phyloP scores from a whole-genome alignment of 495 filamentous ascomycete species.

The Neurospora sp. region DNA sequence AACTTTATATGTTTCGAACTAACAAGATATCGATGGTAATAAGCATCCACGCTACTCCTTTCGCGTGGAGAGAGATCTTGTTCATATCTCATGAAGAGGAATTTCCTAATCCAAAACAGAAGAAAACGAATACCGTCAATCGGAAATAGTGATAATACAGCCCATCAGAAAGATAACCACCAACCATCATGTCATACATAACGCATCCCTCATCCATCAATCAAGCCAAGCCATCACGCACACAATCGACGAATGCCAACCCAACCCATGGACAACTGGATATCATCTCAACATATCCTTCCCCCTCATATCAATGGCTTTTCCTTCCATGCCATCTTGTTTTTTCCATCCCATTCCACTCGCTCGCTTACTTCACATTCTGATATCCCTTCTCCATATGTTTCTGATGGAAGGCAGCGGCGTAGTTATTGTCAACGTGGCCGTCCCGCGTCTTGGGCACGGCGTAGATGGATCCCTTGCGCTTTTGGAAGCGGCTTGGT shows the following conservation, averaged over 20 bases:
- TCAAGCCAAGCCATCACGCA: neutral
- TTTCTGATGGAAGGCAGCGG: constrained; percentile 32
- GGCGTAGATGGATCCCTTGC: constrained; percentile 53
- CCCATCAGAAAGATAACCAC: neutral
- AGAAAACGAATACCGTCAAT: neutral
- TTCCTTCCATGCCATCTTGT: neutral
- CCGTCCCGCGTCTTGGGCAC: constrained; percentile 48
- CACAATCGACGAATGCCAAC: neutral
- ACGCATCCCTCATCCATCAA: neutral
- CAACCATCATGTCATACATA: neutral
- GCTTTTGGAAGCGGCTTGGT: constrained; percentile 52
- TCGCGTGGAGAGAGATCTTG: neutral
- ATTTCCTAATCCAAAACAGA: neutral
- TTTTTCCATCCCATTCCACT: neutral
- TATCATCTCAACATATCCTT: neutral
- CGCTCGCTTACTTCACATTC: neutral
- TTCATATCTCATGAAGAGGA: neutral
- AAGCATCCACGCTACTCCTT: neutral
- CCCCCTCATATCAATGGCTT: no score
- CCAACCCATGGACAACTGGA: neutral
- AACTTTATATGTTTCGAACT: neutral
- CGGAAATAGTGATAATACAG: neutral
- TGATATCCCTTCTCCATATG: constrained; percentile 24
- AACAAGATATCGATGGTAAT: neutral
- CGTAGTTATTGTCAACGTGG: constrained; percentile 41